Evolutionary conservation across 345 rosid genomes (phyloP), one percentile per base, ranked within the genome.

Genomic region (Luvunga scandens): DNA sequence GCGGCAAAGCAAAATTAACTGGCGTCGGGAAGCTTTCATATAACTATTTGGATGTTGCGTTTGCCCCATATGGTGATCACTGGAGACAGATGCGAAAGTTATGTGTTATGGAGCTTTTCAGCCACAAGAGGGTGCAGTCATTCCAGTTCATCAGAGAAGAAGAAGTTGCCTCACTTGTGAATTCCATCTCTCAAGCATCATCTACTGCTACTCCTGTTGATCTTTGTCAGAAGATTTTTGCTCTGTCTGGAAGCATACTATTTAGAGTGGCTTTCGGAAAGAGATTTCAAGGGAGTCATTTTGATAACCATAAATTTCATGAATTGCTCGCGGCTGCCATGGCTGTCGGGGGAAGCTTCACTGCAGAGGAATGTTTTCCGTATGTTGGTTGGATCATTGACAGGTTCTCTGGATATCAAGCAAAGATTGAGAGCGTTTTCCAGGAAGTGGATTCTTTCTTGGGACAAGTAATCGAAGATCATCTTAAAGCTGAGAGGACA

Each of bases 201-300:
- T 25, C 66, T 24, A 53, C 60, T 7, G 59, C 30, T 21, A 55
- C 65, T 69, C 63, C 22, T 7, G 84, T 85, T 45, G 73, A 85
- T 73, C 64, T 88, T 33, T 83, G 84, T 14, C 72, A 84, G 56
- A 83, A 66, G 71, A 64, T 84, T 31, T 14, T 72, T 72, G 33
- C 83, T 66, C 67, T 83, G 4, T 36, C 71, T 4, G 85, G 84
- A 24, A 81, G 85, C 66, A 69, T 83, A 9, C 36, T 85, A 0
- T 83, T 79, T 38, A 87, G 81, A 50, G 77, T 79, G 13, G 84
- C 84, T 6, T 85, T 83, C n/a, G 88, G 90, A 55, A 77, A 56
- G 48, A 85, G 61, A 22, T 33, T 85, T 78, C 75, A 75, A 55
- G 90, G 77, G 33, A 81, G 72, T 21, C 70, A 70, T 28, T 36